Conservation (phyloP, 345 rosid genomes). For the Brassica carinata region DNA sequence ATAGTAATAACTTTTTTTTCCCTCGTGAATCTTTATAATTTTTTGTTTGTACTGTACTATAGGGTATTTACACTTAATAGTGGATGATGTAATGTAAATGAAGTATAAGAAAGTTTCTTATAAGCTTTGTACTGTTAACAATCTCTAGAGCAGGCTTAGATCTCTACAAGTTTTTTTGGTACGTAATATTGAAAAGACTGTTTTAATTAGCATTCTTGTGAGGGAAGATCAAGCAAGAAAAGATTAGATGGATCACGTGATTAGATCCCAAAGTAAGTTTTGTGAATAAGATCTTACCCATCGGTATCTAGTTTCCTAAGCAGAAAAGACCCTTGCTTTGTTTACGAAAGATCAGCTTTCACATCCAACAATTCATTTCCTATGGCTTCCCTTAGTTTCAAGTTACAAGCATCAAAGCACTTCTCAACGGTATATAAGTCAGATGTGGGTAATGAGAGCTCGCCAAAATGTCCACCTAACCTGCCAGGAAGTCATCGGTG, state of each 20-base stretch:
- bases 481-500: constrained; percentile 40
- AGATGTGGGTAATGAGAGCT: constrained; percentile 63
- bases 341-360: constrained; percentile 59
- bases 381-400: constrained; percentile 69
- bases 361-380: constrained; percentile 67
- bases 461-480: constrained; percentile 80
- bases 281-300: constrained; percentile 54
- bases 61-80: constrained; percentile 16
- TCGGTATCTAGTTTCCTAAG: constrained; percentile 75
- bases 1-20: constrained; percentile 4
- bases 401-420: constrained; percentile 68
- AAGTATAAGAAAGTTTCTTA: constrained; percentile 20
- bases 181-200: neutral
- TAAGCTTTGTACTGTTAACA: constrained; percentile 11
- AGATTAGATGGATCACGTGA: too few species aligned
- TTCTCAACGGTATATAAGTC: constrained; percentile 85
- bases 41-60: constrained; percentile 32
- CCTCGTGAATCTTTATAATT: neutral
- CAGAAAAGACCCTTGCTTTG: constrained; percentile 83
- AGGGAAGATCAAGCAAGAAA: neutral
- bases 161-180: neutral
- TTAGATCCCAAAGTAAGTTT: neutral
- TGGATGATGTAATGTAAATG: constrained; percentile 15
- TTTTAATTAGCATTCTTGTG: neutral
- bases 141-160: neutral